Base-by-base conservation (phyloP, 495 filamentous ascomycete genomes). In the Thozetella sp. region DNA sequence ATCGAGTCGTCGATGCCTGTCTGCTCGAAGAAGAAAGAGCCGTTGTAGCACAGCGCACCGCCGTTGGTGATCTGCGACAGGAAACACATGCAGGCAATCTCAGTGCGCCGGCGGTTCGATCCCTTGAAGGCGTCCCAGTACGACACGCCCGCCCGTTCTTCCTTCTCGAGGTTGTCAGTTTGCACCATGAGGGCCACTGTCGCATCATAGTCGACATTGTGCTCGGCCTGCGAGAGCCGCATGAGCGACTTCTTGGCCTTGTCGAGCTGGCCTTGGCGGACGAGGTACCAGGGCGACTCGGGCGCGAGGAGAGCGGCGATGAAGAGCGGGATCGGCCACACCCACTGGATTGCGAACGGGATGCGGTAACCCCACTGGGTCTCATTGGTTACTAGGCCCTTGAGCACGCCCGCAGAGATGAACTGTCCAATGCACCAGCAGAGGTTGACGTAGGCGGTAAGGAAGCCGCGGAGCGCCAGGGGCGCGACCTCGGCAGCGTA, bases 231-330 rank as follows among this genome's bases (percentile, higher is more conserved):
- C 3, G 74, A 80, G 24, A 91, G 73, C 12, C 88, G 83, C 20
- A 73, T 63, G n/a, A 91, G 74, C 3, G 83, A 73, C n/a, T 37
- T 45, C 37, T 66, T 69, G 3, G 72, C 72, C 20, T 78, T 71
- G 59, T 86, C 86, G 22, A 78, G 71, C n/a, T 77, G 75, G 3
- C 81, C 85, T 23, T 80, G 80, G 2, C 88, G 84, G 37, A 91
- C 84, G 22, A 90, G 77, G 85, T 84, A 90, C 88, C 88, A 91
- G 0, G 89, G 89, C 1, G 82, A 86, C 67, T 92, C 89, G 3
- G 89, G 89, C 0, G 86, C 85, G 17, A 89, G 73, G 48, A 76
- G 74, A 22, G 82, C 79, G 12, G 80, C 85, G 58, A 88, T 80
- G 63, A 88, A 77, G 20, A 85, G 60, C 0, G 79, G 71, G 22